Evolutionary conservation across 306 rosid genomes (phyloP).

Genomic region (Castanospermum australe): DNA sequence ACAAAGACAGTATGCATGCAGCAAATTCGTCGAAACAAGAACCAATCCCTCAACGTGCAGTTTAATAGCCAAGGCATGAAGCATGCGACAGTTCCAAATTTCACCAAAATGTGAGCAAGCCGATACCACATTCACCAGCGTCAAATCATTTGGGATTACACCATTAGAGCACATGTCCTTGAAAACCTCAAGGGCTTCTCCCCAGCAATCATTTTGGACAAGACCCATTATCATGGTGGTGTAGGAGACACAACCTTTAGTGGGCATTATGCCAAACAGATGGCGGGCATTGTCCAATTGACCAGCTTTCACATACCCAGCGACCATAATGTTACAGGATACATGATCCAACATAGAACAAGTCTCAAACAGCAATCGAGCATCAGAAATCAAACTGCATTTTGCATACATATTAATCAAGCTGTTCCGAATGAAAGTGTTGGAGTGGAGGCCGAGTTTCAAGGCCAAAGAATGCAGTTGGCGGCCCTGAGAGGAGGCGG

Average conservation of each 20-base stretch:
- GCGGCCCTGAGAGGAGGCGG: slow-evolving; percentile 53
- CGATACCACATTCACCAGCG: slow-evolving; percentile 66
- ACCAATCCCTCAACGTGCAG: slow-evolving; percentile 50
- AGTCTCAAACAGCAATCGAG: slow-evolving; percentile 48
- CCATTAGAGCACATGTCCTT: slow-evolving; percentile 63
- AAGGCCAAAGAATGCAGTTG: slow-evolving; percentile 62
- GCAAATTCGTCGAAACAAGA: slow-evolving; percentile 67
- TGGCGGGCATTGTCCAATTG: slow-evolving; percentile 58
- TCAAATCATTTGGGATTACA: slow-evolving; percentile 67
- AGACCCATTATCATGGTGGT: slow-evolving; percentile 89
- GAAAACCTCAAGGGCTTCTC: slow-evolving; percentile 65
- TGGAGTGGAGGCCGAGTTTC: slow-evolving; percentile 64
- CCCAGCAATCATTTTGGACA: slow-evolving; percentile 56
- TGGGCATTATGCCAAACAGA: slow-evolving; percentile 72
- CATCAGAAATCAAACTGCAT: slow-evolving; percentile 54
- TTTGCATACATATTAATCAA: slow-evolving; percentile 77
- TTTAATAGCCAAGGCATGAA: slow-evolving; percentile 66
- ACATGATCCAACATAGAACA: slow-evolving; percentile 54
- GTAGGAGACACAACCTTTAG: slow-evolving; percentile 65
- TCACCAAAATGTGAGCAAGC: slow-evolving; percentile 61
- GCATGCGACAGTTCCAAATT: slow-evolving; percentile 59
- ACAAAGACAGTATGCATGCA: slow-evolving; percentile 76
- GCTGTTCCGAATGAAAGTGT: slow-evolving; percentile 63
- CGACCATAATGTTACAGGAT: slow-evolving; percentile 79
- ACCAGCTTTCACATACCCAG: slow-evolving; percentile 64